Base-by-base conservation (phyloP, 2,329 filamentous ascomycete genomes). In the Xylariaceae sp. region DNA sequence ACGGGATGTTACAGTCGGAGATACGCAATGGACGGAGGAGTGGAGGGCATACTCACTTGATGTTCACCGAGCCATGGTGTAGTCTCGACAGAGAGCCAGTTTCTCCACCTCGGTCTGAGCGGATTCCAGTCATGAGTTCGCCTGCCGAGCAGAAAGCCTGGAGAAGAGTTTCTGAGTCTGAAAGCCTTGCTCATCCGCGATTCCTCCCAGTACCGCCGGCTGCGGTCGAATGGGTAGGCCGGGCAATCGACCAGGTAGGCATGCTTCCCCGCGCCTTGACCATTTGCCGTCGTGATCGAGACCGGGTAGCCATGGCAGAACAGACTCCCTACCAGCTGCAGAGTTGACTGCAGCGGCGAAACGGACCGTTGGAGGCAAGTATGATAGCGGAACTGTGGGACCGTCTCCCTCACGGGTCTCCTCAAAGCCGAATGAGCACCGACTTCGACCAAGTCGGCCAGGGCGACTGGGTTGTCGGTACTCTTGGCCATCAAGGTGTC, bases 21-120 rank as follows among this genome's bases (percentile, higher is more conserved):
- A n/a, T n/a, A n/a, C n/a, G n/a, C n/a, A n/a, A n/a, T n/a, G n/a
- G n/a, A n/a, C n/a, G n/a, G n/a, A n/a, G n/a, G n/a, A n/a, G n/a
- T n/a, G n/a, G n/a, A n/a, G n/a, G n/a, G n/a, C 8, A n/a, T 3
- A 40, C 42, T 57, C 18, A 70, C 55, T 32, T 60, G 49, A 33
- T 72, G 67, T 35, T 72, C 63, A 1, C 50, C 47, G 5, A 71
- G 41, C 70, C 70, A 73, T 0, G 64, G 62, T 2, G 54, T 50
- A 4, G 63, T 57, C 8, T 60, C 50, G 0, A 63, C 33, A 0
- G 57, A 54, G 8, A 70, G 51, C 13, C 66, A 50, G 30, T 67
- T 65, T 12, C 67, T 56, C 70, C 70, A 73, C 7, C 45, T 37
- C 3, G 56, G 55, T 3, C 51, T 43, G 8, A 52, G 32, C 1